Base-by-base conservation (phyloP, 192 early-diverging fungal species). In the Rhizophagus sp. region DNA sequence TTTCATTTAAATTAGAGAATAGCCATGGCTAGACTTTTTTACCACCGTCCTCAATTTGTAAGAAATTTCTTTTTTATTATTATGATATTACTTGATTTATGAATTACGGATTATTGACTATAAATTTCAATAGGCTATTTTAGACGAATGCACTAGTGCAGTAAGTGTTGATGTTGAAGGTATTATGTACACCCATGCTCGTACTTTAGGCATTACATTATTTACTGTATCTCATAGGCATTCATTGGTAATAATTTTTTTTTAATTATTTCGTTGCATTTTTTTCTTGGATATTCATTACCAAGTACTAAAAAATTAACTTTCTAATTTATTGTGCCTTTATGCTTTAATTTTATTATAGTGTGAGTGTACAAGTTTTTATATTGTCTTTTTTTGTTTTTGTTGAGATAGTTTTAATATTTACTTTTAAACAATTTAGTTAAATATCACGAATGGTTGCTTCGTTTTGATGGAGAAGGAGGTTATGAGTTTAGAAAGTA, bases 11-110 rank as follows among this genome's bases (percentile, higher is more conserved):
- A 2, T 17, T 3, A 79, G 75, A 81, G 88, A 72, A 92, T 96
- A 34, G 93, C 93, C 10, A 93, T 95, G 93, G 94, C 94, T n/a
- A 83, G 95, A 17, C 80, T 96, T 34, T 95, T 95, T 78, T 96
- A 95, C 85, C 95, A 96, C 85, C 83, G 83, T 27, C 95, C 95
- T 11, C 89, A 90, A 71, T 96, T 90, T 82, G 95, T 91, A 86
- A 86, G 83, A 79, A 39, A 17, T 52, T 62, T 10, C 24, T 47
- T 76, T 34, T 34, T 39, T 69, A 5, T 17, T 69, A 13, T 78
- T 10, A 2, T 17, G 1, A 12, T n/a, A 19, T 12, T 52, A 44
- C 44, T 39, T 17, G 19, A 19, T 39, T 47, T 47, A 47, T 25
- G 49, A 22, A 33, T 33, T 50, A 52, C 34, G 49, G 12, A 33